These are phyloP conservation scores for Peltaster fructicola DNA, from an alignment of 2,329 filamentous ascomycete genomes.

Conservation along the genomic window DNA sequence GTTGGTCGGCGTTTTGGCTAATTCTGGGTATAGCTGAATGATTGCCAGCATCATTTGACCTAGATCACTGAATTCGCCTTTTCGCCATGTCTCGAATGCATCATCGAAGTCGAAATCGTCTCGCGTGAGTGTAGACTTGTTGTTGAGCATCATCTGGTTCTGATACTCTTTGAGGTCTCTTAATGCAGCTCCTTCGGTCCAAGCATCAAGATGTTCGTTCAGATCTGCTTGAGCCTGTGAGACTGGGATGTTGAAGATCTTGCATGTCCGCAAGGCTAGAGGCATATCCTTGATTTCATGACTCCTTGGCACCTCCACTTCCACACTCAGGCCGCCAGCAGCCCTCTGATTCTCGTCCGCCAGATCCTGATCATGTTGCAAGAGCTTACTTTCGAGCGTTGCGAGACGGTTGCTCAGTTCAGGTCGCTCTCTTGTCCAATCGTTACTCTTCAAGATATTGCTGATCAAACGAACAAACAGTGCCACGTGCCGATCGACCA, in stretches of 20 bases:
- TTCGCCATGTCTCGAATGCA: conserved; percentile 78
- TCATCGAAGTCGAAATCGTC: conserved; percentile 86
- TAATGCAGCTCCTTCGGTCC: conserved; percentile 84
- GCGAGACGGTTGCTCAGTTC: conserved; percentile 65
- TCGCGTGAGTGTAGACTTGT: conserved; percentile 55
- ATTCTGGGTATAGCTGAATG: conserved; percentile 65
- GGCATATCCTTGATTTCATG: conserved; percentile 97
- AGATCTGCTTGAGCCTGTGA: conserved; percentile 76
- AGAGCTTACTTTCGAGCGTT: conserved; percentile 78
- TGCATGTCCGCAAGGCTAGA: conserved; percentile 71
- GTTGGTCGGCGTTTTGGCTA: conserved; percentile 53
- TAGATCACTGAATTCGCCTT: conserved; percentile 67
- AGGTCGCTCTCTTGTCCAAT: conserved; percentile 68
- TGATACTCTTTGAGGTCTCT: conserved; percentile 90
- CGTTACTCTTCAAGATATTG: conserved; percentile 62
- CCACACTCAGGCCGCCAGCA: conserved; percentile 49
- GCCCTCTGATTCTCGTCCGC: conserved; percentile 41
- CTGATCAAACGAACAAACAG: conserved; percentile 80
- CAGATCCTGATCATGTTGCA: conserved; percentile 86
- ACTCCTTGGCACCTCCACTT: conserved; percentile 66
- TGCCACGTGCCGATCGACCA: conserved; percentile 87
- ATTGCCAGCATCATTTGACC: conserved; percentile 90
- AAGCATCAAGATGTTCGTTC: conserved; percentile 58
- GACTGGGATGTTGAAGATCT: conserved; percentile 65
- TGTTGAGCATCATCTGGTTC: conserved; percentile 65